Base-by-base conservation (phyloP, 1,284 basidiomycete genomes). In the Leccinum pseudoinsigne region DNA sequence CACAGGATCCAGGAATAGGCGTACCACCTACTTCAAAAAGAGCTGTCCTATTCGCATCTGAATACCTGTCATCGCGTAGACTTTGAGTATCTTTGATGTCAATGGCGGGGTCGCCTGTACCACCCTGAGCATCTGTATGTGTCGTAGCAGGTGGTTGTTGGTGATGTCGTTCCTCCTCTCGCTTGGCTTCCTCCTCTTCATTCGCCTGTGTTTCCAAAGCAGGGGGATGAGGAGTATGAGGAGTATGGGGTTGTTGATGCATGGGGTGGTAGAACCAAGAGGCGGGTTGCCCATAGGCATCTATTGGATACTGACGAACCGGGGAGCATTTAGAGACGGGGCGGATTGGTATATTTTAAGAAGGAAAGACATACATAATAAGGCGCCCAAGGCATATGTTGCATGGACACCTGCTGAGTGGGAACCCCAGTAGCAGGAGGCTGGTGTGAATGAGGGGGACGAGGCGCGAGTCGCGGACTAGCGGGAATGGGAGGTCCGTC, bases 381-480 rank as follows among this genome's bases (percentile, higher is more conserved):
- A 21, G 21, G 21, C 21, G 21, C 21, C 21, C 21, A 21, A 21
- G 21, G 21, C 21, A 21, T 21, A 21, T 21, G 21, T 21, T 21
- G 21, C 21, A 2, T 21, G 2, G 21, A 21, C 21, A 21, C 21
- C 21, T 21, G 21, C 21, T 21, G 21, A 21, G 21, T 21, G 21
- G 21, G 21, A 21, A 21, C 21, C 21, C 2, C 21, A 2, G 21
- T 21, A 21, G 21, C 21, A 2, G 21, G 21, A 21, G 21, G 21
- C 21, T 21, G 21, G 21, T 21, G 75, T 67, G 80, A 77, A 68
- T 84, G 84, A 12, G 84, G 80, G 8, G 81, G 79, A 64, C 83
- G 85, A n/a, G 85, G 82, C 16, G 80, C 82, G 70, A 90, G 75
- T 58, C 88, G 83, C 34, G 89, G 89, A 72, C 88, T 90, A 34